phyloP scores from a whole-genome alignment of 106 monocot species.

The Triglochin maritima region DNA sequence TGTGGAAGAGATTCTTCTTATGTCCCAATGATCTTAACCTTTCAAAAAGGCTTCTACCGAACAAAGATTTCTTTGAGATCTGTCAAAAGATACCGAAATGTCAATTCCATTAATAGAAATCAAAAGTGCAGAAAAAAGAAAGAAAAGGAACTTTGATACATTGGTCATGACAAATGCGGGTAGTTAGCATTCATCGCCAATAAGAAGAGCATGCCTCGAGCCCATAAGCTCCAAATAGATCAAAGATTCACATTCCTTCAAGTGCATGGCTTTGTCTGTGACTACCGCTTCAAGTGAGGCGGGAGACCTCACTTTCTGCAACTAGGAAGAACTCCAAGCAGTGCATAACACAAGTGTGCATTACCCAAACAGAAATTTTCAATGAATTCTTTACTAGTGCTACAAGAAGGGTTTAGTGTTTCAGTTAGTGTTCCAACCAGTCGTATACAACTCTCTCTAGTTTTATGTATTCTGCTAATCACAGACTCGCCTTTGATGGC shows the following conservation, averaged over 20 bases:
- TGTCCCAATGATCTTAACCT: slow-evolving; percentile 13
- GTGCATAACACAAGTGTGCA: slow-evolving; percentile 20
- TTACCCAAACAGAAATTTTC: slow-evolving; percentile 5
- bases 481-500: no score
- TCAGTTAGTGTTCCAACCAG: slow-evolving; percentile 1
- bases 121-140: no score
- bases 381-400: background rate
- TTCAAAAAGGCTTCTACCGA: slow-evolving; percentile 17
- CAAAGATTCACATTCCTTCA: slow-evolving; percentile 23
- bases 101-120: no score
- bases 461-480: no score
- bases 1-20: slow-evolving; percentile 12
- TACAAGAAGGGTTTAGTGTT: background rate
- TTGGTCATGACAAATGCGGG: slow-evolving; percentile 16
- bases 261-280: slow-evolving; percentile 14
- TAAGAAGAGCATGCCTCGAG: slow-evolving; percentile 10
- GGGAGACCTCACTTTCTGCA: background rate
- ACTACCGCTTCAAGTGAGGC: slow-evolving; percentile 3
- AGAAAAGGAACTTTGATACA: no score
- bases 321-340: slow-evolving; percentile 1
- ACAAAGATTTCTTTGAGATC: background rate
- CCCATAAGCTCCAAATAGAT: slow-evolving; percentile 11
- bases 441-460: background rate
- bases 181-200: slow-evolving; percentile 17
- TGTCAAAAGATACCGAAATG: background rate